Evolutionary conservation across 73 alveolate genomes (phyloP).

Genomic region (Stentor roeselii): DNA sequence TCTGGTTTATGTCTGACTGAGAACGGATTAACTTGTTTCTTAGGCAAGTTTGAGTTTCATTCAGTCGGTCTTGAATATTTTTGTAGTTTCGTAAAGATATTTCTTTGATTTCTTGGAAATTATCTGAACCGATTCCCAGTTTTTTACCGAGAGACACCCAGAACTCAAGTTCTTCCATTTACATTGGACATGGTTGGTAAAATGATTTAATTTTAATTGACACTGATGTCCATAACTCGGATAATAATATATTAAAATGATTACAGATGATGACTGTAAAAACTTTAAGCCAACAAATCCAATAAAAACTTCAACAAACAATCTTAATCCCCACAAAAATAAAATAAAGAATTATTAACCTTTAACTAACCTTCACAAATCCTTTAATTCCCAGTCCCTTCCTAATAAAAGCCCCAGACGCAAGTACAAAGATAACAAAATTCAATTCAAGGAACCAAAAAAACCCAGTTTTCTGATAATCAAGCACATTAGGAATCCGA

Average conservation of each 20-base stretch:
- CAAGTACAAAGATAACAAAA: background rate
- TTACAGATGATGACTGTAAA: too few relatives aligned
- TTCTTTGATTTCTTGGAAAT: background rate
- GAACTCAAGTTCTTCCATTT: constrained; percentile 2
- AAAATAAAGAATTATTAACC: too few relatives aligned
- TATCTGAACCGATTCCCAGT: background rate
- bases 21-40: background rate
- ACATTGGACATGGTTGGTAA: too few relatives aligned
- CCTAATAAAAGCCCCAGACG: background rate
- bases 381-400: background rate
- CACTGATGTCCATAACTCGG: too few relatives aligned
- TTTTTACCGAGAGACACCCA: background rate
- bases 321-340: too few relatives aligned
- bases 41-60: background rate
- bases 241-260: too few relatives aligned
- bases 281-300: too few relatives aligned
- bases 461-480: background rate
- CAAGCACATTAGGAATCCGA: too few relatives aligned
- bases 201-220: too few relatives aligned
- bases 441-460: background rate
- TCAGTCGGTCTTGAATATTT: background rate
- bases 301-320: too few relatives aligned
- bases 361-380: too few relatives aligned
- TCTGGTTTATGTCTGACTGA: background rate
- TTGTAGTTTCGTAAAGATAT: background rate